Conservation (phyloP, 2,329 filamentous ascomycete species). For the Talaromyces piceae region DNA sequence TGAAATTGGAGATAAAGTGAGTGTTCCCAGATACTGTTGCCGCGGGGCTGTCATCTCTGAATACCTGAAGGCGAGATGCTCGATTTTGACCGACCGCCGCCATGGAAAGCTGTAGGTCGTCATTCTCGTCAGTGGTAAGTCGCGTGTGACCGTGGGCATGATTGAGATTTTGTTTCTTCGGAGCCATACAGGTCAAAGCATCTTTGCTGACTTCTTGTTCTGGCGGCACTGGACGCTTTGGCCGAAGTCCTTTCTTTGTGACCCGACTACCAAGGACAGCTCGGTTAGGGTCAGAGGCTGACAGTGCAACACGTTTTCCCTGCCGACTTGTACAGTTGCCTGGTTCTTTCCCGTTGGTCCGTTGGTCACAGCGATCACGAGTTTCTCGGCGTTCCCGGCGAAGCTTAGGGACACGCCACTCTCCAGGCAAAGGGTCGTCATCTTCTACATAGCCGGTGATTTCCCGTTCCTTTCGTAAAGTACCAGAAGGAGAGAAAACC, state of each 20-base stretch:
- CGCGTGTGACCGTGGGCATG: slow-evolving; percentile 14
- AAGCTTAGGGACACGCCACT: slow-evolving; percentile 35
- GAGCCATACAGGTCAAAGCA: neutral
- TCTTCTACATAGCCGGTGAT: slow-evolving; percentile 42
- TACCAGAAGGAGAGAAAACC: slow-evolving; percentile 40
- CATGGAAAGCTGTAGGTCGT: slow-evolving; percentile 23
- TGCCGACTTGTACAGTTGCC: neutral
- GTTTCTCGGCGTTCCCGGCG: slow-evolving; percentile 13
- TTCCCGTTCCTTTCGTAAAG: slow-evolving; percentile 35
- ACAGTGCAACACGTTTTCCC: slow-evolving; percentile 3
- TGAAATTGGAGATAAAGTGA: neutral
- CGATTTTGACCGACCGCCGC: slow-evolving; percentile 22
- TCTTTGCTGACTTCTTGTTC: neutral
- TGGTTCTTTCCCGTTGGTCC: neutral
- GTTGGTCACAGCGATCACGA: slow-evolving; percentile 2
- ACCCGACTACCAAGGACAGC: slow-evolving; percentile 6
- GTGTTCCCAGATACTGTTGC: neutral
- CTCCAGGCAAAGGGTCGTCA: slow-evolving; percentile 39
- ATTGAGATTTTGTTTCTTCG: neutral
- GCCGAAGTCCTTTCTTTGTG: slow-evolving; percentile 3
- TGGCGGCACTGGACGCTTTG: neutral
- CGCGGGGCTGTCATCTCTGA: slow-evolving; percentile 23
- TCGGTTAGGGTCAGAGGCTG: slow-evolving; percentile 7
- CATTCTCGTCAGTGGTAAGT: slow-evolving; percentile 25
- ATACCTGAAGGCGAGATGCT: slow-evolving; percentile 28